Percentiles rank a stretch among this genome's conserved stretches.
Conservation (phyloP, 371 early-diverging fungal genomes). For the Gilbertella persicaria region DNA sequence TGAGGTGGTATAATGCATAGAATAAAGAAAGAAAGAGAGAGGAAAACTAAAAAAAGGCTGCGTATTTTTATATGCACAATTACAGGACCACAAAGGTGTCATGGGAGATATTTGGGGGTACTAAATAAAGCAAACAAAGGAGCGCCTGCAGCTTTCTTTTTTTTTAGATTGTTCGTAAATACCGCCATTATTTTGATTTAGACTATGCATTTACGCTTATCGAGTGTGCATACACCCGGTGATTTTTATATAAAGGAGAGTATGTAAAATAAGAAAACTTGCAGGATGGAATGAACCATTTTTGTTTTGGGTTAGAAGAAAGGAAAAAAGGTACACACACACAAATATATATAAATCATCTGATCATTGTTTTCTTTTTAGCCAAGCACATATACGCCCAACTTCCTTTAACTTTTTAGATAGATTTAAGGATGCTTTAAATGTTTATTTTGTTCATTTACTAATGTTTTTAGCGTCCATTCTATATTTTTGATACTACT, state of each 20-base stretch:
- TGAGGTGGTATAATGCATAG: neutral
- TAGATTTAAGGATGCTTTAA: no score
- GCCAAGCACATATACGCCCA: no score
- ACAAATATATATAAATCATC: no score
- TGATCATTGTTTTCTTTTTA: no score
- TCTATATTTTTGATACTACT: neutral
- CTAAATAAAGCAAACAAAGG: neutral
- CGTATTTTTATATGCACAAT: conserved; percentile 2
- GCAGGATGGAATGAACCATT: no score
- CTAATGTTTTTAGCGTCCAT: no score
- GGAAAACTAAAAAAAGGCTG: neutral
- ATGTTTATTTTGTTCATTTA: no score
- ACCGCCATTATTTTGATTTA: conserved; percentile 9
- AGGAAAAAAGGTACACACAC: no score
- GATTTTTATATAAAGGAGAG: neutral
- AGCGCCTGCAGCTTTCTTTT: neutral
- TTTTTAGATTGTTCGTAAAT: neutral
- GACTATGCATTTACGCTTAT: neutral
- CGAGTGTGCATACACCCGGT: no score
- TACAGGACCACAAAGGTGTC: conserved; percentile 11
- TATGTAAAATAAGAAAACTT: neutral
- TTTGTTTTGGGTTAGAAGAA: no score
- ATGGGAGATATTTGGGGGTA: conserved; percentile 10
- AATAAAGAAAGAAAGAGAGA: neutral
- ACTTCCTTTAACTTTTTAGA: no score